phyloP scores from a whole-genome alignment of 352 stramenopile genomes.

The Phytopythium vexans region DNA sequence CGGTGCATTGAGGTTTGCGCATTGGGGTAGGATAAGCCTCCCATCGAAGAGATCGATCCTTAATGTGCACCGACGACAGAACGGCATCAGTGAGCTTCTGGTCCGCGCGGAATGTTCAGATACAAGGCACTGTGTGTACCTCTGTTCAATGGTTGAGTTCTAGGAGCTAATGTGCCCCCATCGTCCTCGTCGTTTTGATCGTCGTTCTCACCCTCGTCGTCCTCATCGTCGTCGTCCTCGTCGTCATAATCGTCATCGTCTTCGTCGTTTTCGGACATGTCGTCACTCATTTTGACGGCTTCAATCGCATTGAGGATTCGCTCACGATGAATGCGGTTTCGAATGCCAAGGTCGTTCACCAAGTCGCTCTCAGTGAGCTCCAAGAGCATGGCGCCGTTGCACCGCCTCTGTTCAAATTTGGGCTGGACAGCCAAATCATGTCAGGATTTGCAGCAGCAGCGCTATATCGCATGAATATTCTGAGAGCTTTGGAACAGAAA shows the following conservation, averaged over 20 bases:
- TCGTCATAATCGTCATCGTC: slow-evolving; percentile 44
- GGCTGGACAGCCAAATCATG: slow-evolving; percentile 23
- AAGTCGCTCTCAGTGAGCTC: slow-evolving; percentile 72
- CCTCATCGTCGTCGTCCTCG: slow-evolving; percentile 27
- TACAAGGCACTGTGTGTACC: slow-evolving; percentile 3
- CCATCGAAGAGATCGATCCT: no score
- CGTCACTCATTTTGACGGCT: slow-evolving; percentile 69
- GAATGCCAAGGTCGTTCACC: slow-evolving; percentile 74
- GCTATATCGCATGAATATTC: not conserved
- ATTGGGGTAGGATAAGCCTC: slow-evolving; percentile 29
- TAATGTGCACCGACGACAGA: no score
- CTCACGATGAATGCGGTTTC: slow-evolving; percentile 60
- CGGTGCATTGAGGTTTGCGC: slow-evolving; percentile 34
- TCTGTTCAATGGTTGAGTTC: slow-evolving; percentile 2
- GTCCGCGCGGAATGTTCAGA: no score
- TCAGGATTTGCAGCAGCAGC: not conserved
- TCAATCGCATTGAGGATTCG: slow-evolving; percentile 75
- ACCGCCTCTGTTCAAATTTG: slow-evolving; percentile 63
- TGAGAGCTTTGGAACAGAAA: no score
- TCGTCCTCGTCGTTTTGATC: slow-evolving; percentile 15
- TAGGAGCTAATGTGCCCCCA: not conserved
- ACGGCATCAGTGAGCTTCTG: no score
- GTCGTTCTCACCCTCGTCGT: slow-evolving; percentile 21
- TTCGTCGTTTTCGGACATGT: slow-evolving; percentile 60
- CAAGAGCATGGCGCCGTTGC: slow-evolving; percentile 66